Base-by-base conservation (phyloP, 257 asterid genomes). In the Solanum clarkiae region DNA sequence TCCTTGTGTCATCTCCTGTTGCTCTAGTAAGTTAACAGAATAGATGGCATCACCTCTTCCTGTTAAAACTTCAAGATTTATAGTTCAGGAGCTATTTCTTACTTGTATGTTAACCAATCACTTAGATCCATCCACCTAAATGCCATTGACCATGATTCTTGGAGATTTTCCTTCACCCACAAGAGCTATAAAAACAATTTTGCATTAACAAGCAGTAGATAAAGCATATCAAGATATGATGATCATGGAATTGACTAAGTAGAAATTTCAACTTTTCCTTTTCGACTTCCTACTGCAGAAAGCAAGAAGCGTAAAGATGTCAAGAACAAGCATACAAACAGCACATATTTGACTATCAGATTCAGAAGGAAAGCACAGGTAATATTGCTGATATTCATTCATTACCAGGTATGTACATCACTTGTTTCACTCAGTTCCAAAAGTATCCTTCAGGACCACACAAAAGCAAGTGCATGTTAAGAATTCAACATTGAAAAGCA, bases 121-220 rank as follows among this genome's bases (percentile, higher is more conserved):
- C 98, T 95, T 88, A 96, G 91, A 88, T 96, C 98, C 98, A 95
- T 96, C 98, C 99, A 96, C 88, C 98, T 88, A 88, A 92, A 94
- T 81, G 92, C 92, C 98, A 96, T 87, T 54, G 99, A 89, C 99
- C 99, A 96, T 63, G 98, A 91, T 87, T 95, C 98, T 84, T 82
- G 93, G 89, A 96, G 86, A 87, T 95, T 96, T 89, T 96, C 99
- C 87, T 96, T 95, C 90, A 96, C 97, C 99, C 99, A 96, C 85
- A 96, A 87, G 89, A 96, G 99, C 98, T 96, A 91, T 87, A 88
- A 79, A 86, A 55, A 79, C 82, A 87, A 84, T 84, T 75, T 81
- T 53, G 79, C 85, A 86, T 87, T 85, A 87, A 84, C 59, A 87
- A 66, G 81, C 47, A 79, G 74, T 85, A 59, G 69, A 24, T 72